These are phyloP conservation scores for Cordyceps cicadae DNA, from an alignment of 2,329 filamentous ascomycete species.

Conservation along the genomic window DNA sequence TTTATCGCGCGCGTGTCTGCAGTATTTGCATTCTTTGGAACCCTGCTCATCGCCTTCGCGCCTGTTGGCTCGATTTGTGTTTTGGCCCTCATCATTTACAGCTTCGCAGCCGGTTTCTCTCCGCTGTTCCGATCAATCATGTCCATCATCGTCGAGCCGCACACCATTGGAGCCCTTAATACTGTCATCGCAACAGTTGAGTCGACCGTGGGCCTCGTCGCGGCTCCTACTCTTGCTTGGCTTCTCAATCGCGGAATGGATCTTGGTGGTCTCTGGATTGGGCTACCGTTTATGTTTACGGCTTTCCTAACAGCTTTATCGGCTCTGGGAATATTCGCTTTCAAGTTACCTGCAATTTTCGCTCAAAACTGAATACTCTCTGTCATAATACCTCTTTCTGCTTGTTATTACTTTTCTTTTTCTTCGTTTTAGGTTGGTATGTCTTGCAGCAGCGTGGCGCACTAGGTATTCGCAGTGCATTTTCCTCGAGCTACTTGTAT, in stretches of 20 bases:
- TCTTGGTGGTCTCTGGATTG: constrained; percentile 39
- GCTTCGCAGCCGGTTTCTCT: constrained; percentile 36
- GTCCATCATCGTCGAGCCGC: constrained; percentile 44
- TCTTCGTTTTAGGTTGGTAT: neutral
- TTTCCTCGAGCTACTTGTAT: too few species aligned
- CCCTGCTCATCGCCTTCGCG: constrained; percentile 30
- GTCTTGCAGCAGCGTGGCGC: neutral
- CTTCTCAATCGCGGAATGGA: constrained; percentile 38
- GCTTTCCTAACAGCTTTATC: constrained; percentile 24
- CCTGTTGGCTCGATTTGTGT: constrained; percentile 27
- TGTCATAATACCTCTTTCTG: neutral
- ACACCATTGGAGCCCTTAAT: constrained; percentile 47
- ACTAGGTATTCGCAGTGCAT: too few species aligned
- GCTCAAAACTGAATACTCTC: neutral
- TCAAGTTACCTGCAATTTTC: constrained; percentile 19
- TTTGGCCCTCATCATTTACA: constrained; percentile 35
- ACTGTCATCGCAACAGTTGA: constrained; percentile 43
- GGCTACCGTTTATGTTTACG: constrained; percentile 39
- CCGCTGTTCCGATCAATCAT: constrained; percentile 40
- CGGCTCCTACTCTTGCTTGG: constrained; percentile 37
- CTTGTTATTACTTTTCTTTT: neutral
- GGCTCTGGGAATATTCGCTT: constrained; percentile 22
- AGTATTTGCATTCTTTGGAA: constrained; percentile 24
- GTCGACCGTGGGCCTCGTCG: constrained; percentile 37
- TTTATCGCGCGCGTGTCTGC: constrained; percentile 29